These are phyloP conservation scores for Kodamaea neixiangensis DNA, from an alignment of 805 yeast genomes.

Conservation along the genomic window DNA sequence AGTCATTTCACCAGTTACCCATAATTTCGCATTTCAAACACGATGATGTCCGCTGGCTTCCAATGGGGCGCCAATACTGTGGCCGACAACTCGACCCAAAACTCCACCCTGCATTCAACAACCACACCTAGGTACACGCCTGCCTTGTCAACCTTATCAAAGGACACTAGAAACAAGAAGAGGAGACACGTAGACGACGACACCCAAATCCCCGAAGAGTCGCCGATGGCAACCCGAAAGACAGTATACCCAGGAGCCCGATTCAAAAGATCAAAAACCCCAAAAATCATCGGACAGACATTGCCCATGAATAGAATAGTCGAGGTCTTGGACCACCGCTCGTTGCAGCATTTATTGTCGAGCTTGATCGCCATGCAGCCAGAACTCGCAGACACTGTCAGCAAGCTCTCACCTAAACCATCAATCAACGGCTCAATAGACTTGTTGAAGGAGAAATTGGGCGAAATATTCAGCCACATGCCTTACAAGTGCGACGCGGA, in stretches of 20 bases:
- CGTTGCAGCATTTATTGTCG: slow-evolving; percentile 54
- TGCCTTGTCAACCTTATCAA: slow-evolving; percentile 3
- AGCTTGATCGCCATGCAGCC: slow-evolving; percentile 62
- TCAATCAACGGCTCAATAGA: slow-evolving; percentile 52
- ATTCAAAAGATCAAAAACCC: slow-evolving; percentile 38
- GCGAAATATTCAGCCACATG: slow-evolving; percentile 47
- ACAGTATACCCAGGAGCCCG: slow-evolving; percentile 6
- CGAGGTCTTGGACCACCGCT: slow-evolving; percentile 63
- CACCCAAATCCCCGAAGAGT: slow-evolving; percentile 2
- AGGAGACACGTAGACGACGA: slow-evolving; percentile 19
- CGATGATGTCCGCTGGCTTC: slow-evolving; percentile 24
- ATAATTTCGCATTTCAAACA: background rate
- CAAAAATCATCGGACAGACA: slow-evolving; percentile 54
- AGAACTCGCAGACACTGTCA: slow-evolving; percentile 54
- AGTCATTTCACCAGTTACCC: background rate
- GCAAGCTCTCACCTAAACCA: slow-evolving; percentile 57
- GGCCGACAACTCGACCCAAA: background rate
- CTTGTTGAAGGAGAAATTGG: slow-evolving; percentile 48
- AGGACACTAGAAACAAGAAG: slow-evolving; percentile 12
- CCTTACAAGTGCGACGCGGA: slow-evolving; percentile 77
- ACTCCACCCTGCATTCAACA: slow-evolving; percentile 3
- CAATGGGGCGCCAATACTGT: slow-evolving; percentile 25
- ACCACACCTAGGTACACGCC: slow-evolving; percentile 16
- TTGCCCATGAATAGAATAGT: slow-evolving; percentile 65
- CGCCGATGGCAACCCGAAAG: slow-evolving; percentile 9